Evolutionary conservation across 2,329 filamentous ascomycete genomes (phyloP).

Genomic region (Cordyceps pruinosa): DNA sequence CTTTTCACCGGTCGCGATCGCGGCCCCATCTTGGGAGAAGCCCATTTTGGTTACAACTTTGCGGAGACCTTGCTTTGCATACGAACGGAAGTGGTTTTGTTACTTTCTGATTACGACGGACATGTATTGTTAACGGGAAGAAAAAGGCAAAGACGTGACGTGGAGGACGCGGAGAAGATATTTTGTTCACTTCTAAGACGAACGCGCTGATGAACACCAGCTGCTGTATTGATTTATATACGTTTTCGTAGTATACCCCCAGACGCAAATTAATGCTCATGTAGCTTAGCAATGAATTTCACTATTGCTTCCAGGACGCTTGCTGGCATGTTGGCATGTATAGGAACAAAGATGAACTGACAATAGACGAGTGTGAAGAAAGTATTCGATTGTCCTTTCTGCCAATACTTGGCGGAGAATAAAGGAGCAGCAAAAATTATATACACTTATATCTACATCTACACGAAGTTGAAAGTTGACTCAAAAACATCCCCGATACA

Average conservation of each 20-base stretch:
- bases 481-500: too few relatives aligned
- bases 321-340: background rate
- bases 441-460: too few relatives aligned
- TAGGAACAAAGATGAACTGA: too few relatives aligned
- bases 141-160: background rate
- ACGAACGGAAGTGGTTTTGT: constrained; percentile 8
- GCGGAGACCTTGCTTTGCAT: constrained; percentile 11
- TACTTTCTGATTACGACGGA: constrained; percentile 5
- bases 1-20: background rate
- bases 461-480: too few relatives aligned
- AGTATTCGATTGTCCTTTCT: background rate
- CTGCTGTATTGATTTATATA: constrained; percentile 13
- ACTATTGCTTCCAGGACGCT: background rate
- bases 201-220: constrained; percentile 11
- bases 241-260: constrained; percentile 13
- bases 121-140: constrained; percentile 6
- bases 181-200: constrained; percentile 12
- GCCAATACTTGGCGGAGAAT: too few relatives aligned
- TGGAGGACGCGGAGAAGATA: constrained; percentile 4
- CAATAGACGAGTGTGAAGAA: background rate
- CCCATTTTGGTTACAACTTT: constrained; percentile 7
- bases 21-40: background rate
- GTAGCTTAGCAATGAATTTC: constrained; percentile 9
- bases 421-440: too few relatives aligned
- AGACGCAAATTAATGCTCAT: constrained; percentile 9